Conservation (phyloP, 2,329 filamentous ascomycete genomes). For the Colletotrichum neosansevieriae region DNA sequence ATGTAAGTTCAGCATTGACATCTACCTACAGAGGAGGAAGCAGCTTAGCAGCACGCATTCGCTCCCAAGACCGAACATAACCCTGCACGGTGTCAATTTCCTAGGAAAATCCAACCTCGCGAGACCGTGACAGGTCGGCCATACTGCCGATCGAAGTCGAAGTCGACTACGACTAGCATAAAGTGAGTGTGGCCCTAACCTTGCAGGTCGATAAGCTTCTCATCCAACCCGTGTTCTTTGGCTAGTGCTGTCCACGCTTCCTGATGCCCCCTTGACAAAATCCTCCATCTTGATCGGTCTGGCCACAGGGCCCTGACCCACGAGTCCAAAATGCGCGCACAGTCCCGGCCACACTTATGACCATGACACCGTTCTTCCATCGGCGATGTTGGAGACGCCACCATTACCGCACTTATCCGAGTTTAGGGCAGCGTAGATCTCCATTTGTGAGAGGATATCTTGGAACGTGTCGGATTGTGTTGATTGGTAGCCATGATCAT, state of each 20-base stretch:
- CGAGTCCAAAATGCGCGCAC: slow-evolving; percentile 38
- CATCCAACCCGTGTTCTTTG: slow-evolving; percentile 23
- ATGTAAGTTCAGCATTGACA: too few relatives aligned
- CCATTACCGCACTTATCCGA: slow-evolving; percentile 34
- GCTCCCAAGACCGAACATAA: slow-evolving; percentile 34
- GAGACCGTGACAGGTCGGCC: slow-evolving; percentile 37
- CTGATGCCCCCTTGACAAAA: slow-evolving; percentile 35
- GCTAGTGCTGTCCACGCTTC: slow-evolving; percentile 34
- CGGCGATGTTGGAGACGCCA: slow-evolving; percentile 38
- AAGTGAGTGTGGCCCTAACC: slow-evolving; percentile 30
- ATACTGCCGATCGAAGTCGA: slow-evolving; percentile 42
- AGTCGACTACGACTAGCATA: slow-evolving; percentile 40
- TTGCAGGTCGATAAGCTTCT: slow-evolving; percentile 12
- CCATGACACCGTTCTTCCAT: slow-evolving; percentile 38
- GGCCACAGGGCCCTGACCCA: slow-evolving; percentile 17
- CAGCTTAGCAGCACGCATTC: slow-evolving; percentile 39
- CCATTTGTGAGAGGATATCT: slow-evolving; percentile 39
- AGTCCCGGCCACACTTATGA: slow-evolving; percentile 40
- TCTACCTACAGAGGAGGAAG: slow-evolving; percentile 22
- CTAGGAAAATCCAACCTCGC: slow-evolving; percentile 39
- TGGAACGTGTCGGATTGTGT: slow-evolving; percentile 42
- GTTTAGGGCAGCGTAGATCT: slow-evolving; percentile 40
- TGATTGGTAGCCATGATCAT: slow-evolving; percentile 23
- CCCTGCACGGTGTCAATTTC: slow-evolving; percentile 36
- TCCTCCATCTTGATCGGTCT: slow-evolving; percentile 19